A percentile compares a stretch with the other conserved stretches of the same genome.
Evolutionary conservation across 108 stramenopile genomes (phyloP).

Genomic region (Skeletonema costatum): DNA sequence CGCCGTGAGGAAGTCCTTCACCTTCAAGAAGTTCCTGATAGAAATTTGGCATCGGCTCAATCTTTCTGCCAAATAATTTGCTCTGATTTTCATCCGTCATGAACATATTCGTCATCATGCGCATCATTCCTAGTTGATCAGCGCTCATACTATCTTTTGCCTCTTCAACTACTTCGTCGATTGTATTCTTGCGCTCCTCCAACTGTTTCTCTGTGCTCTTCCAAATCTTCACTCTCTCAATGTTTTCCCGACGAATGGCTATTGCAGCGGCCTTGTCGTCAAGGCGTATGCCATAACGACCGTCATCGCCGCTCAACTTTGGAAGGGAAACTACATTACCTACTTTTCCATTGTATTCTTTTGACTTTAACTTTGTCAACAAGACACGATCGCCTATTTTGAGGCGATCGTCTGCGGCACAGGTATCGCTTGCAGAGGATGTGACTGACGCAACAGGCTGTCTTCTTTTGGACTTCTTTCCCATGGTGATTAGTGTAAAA

Average conservation of each 20-base stretch:
- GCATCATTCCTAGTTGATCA: conserved; percentile 15
- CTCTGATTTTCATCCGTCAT: conserved; percentile 15
- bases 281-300: conserved; percentile 17
- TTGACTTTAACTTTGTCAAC: conserved; percentile 2
- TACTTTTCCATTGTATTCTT: conserved; percentile 11
- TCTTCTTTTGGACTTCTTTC: too few relatives aligned
- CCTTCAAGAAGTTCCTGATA: conserved; percentile 1
- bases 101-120: conserved; percentile 29
- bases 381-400: conserved; percentile 10
- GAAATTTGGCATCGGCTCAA: conserved; percentile 25
- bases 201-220: neutral
- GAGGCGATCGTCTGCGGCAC: neutral
- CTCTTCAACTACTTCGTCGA: too few relatives aligned
- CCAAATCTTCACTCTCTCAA: conserved; percentile 1
- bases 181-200: neutral
- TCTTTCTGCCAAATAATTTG: conserved; percentile 25
- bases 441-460: too few relatives aligned
- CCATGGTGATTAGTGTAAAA: too few relatives aligned
- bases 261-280: conserved; percentile 10
- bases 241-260: neutral
- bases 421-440: too few relatives aligned
- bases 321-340: conserved; percentile 18
- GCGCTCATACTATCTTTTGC: neutral
- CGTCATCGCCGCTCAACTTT: neutral
- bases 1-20: conserved; percentile 18